These are phyloP conservation scores for Puccinia coronata DNA, from an alignment of 1,284 basidiomycete species.

Conservation along the genomic window DNA sequence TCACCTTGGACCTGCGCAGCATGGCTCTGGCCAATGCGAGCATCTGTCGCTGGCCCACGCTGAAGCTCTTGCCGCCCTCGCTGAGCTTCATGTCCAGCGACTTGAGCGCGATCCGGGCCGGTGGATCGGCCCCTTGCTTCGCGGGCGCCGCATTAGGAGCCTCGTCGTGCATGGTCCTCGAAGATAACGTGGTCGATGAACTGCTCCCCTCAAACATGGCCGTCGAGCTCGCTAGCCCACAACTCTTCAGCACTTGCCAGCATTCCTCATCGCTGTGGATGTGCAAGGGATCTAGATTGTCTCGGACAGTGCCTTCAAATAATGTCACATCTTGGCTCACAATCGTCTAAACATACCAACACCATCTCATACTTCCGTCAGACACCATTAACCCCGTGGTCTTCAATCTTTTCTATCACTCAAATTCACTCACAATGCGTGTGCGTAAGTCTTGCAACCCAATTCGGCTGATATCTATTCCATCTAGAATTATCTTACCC, in stretches of 20 bases:
- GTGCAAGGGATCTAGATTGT: constrained; percentile 55
- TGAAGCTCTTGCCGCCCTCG: constrained; percentile 57
- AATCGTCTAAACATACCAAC: constrained; percentile 48
- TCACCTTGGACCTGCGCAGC: constrained; percentile 54
- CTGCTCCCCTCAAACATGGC: constrained; percentile 39
- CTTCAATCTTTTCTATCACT: neutral
- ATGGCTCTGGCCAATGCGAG: constrained; percentile 57
- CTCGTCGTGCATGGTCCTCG: neutral
- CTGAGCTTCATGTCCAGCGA: constrained; percentile 44
- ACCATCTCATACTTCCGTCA: neutral
- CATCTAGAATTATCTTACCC: constrained; percentile 55
- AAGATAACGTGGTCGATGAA: neutral
- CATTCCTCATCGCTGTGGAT: constrained; percentile 53
- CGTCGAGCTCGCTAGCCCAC: constrained; percentile 50
- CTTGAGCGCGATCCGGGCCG: neutral
- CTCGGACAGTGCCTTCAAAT: constrained; percentile 54
- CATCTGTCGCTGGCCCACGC: constrained; percentile 57
- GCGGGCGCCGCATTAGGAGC: neutral
- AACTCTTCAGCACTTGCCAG: constrained; percentile 48
- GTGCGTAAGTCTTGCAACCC: constrained; percentile 53
- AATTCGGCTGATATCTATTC: constrained; percentile 54
- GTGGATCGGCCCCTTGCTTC: neutral
- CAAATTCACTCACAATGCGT: constrained; percentile 46
- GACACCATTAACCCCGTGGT: neutral
- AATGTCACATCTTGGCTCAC: constrained; percentile 56